These are phyloP conservation scores for Bathelium albidoporum DNA, from an alignment of 495 filamentous ascomycete species.

Conservation along the genomic window DNA sequence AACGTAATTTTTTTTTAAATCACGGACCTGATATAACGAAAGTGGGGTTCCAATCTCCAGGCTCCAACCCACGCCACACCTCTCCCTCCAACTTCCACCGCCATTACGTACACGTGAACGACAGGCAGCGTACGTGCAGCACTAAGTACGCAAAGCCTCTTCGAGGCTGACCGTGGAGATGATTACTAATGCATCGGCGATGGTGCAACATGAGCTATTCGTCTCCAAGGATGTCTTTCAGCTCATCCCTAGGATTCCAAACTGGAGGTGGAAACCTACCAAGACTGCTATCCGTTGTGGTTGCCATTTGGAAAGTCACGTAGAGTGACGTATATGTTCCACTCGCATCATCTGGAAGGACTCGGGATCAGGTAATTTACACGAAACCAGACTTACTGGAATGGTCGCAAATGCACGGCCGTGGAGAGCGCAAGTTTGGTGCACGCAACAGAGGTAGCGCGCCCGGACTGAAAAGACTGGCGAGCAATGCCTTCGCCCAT, in stretches of 20 bases:
- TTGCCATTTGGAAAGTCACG: not conserved
- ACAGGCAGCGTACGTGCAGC: too few relatives aligned
- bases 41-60: too few relatives aligned
- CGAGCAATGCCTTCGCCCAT: not conserved
- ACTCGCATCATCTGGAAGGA: not conserved
- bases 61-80: too few relatives aligned
- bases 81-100: too few relatives aligned
- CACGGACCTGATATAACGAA: too few relatives aligned
- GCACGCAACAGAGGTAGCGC: not conserved
- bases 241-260: not conserved
- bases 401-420: not conserved
- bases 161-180: not conserved
- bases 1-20: too few relatives aligned
- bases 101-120: too few relatives aligned
- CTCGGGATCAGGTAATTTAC: not conserved
- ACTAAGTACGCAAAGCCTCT: not conserved
- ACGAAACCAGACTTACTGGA: not conserved
- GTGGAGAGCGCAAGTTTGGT: not conserved
- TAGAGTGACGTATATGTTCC: too few relatives aligned
- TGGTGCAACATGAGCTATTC: not conserved
- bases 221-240: not conserved
- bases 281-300: not conserved
- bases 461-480: not conserved
- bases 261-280: not conserved
- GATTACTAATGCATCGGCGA: not conserved